These are phyloP conservation scores for Rhodotorula sp. DNA, from an alignment of 1,284 basidiomycete species.

Conservation along the genomic window DNA sequence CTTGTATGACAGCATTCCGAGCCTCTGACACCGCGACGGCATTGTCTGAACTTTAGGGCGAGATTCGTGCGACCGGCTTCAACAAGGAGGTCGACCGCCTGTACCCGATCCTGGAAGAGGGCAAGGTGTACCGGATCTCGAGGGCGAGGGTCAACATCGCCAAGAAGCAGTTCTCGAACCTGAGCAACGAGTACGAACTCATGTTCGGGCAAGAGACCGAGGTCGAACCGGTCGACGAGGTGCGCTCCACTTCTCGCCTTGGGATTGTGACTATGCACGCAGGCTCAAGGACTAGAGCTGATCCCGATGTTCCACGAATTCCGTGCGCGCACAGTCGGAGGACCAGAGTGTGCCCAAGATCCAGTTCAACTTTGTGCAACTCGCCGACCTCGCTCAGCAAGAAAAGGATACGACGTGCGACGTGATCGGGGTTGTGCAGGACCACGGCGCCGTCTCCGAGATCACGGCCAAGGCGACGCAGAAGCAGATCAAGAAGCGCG, in stretches of 20 bases:
- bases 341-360: constrained; percentile 69
- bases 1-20: neutral
- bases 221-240: constrained; percentile 58
- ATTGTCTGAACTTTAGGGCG: constrained; percentile 59
- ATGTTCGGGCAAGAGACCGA: constrained; percentile 79
- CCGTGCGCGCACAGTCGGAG: constrained; percentile 52
- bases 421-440: constrained; percentile 79
- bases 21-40: neutral
- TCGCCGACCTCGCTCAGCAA: constrained; percentile 63
- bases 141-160: constrained; percentile 89
- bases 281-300: no score
- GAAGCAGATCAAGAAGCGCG: constrained; percentile 81
- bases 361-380: constrained; percentile 76
- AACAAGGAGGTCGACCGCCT: constrained; percentile 81
- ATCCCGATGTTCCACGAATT: neutral
- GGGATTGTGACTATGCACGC: constrained; percentile 17
- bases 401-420: constrained; percentile 73
- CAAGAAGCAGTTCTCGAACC: constrained; percentile 93
- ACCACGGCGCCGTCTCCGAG: constrained; percentile 65
- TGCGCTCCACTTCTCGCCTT: neutral
- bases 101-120: constrained; percentile 81
- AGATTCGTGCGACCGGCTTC: constrained; percentile 89
- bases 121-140: constrained; percentile 88
- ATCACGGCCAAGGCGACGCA: constrained; percentile 71
- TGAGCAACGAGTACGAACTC: constrained; percentile 93